Conservation (phyloP, 2,329 filamentous ascomycete species). For the Aureobasidium zeae region DNA sequence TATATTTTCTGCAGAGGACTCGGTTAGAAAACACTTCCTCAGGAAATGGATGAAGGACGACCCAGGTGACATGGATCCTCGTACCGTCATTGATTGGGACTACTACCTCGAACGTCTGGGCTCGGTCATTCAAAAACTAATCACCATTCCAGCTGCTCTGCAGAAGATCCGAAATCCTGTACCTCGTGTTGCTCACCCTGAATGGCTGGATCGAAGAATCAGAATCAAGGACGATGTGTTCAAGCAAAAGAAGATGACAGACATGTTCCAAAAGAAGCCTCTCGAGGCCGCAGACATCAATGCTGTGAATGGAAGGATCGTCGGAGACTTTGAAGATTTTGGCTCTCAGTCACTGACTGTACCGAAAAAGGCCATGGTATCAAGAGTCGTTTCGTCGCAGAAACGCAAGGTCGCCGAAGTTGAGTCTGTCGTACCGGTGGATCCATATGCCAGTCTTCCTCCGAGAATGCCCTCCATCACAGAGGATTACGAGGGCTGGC, state of each 20-base stretch:
- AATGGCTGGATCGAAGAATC: constrained; percentile 91
- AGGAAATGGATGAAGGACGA: constrained; percentile 96
- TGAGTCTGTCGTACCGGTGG: constrained; percentile 47
- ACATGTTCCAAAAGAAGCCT: constrained; percentile 68
- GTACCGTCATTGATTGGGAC: constrained; percentile 86
- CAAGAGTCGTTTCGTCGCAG: constrained; percentile 30
- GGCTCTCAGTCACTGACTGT: constrained; percentile 28
- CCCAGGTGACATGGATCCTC: constrained; percentile 79
- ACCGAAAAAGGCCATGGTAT: constrained; percentile 38
- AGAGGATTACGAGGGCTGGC: constrained; percentile 77
- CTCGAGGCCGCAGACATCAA: constrained; percentile 63
- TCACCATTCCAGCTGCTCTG: constrained; percentile 92
- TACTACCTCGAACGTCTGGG: constrained; percentile 95
- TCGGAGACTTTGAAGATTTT: constrained; percentile 49
- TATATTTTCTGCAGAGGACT: constrained; percentile 89
- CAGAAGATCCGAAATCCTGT: constrained; percentile 94
- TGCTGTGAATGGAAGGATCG: constrained; percentile 45
- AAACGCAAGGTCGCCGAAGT: constrained; percentile 42
- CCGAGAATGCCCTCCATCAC: constrained; percentile 74
- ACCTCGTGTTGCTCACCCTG: constrained; percentile 83
- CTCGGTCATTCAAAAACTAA: constrained; percentile 96
- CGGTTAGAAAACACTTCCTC: constrained; percentile 78
- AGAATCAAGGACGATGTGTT: constrained; percentile 93
- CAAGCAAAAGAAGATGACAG: constrained; percentile 98
- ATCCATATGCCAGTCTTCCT: constrained; percentile 76